A percentile compares a stretch with the other conserved stretches of the same genome.
Evolutionary conservation across 352 stramenopile species (phyloP).

Genomic region (Phytophthora cactorum): DNA sequence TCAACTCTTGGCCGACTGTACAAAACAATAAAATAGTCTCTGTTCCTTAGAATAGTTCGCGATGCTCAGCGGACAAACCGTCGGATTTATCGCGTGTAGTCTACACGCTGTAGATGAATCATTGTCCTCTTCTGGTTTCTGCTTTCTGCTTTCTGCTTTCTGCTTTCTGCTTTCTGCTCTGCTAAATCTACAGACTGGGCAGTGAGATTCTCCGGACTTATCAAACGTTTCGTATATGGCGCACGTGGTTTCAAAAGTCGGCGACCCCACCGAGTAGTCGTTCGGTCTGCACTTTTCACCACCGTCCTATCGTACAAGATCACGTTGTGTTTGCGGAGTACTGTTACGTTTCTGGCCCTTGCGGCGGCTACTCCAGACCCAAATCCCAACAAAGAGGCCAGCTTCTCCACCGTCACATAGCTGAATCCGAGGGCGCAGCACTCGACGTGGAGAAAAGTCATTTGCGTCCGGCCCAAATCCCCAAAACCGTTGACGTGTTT

Average conservation of each 20-base stretch:
- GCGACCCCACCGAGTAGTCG: not conserved
- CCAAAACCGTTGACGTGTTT: conserved; percentile 58
- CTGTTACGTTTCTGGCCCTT: not conserved
- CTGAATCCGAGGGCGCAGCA: conserved; percentile 76
- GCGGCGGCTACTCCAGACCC: conserved; percentile 1
- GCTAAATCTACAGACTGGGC: too few species aligned
- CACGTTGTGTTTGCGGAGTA: not conserved
- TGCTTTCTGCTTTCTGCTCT: too few species aligned
- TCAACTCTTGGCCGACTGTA: too few species aligned
- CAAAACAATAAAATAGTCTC: too few species aligned
- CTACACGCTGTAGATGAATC: too few species aligned
- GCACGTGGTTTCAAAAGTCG: not conserved
- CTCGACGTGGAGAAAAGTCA: conserved; percentile 32
- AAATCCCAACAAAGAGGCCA: conserved; percentile 5
- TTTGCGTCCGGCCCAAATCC: conserved; percentile 58
- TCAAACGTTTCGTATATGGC: not conserved
- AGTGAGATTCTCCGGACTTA: not conserved
- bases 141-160: too few species aligned
- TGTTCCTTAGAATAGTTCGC: too few species aligned
- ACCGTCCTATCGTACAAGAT: not conserved
- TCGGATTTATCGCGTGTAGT: too few species aligned
- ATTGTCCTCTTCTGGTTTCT: too few species aligned
- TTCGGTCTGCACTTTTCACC: not conserved
- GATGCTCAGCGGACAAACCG: too few species aligned
- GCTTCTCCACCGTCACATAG: conserved; percentile 25